These are phyloP conservation scores for Tetrapisispora arboricola DNA, from an alignment of 805 yeast genomes.

Conservation along the genomic window DNA sequence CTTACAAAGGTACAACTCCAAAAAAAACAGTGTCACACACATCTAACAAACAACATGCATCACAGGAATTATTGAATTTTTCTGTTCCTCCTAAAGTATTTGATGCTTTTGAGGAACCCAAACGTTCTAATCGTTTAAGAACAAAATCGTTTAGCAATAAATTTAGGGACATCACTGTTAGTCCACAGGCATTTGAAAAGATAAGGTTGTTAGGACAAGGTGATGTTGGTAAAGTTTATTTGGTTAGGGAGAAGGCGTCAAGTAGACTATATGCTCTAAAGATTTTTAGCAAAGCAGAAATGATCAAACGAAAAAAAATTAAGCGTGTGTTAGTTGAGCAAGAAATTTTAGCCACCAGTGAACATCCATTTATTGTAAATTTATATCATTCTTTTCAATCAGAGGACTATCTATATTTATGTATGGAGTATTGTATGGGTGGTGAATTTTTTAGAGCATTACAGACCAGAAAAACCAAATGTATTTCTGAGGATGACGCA, in stretches of 20 bases:
- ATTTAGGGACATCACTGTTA: slow-evolving; percentile 67
- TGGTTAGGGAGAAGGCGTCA: slow-evolving; percentile 73
- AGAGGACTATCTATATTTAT: slow-evolving; percentile 78
- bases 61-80: background rate
- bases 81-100: slow-evolving; percentile 1
- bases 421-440: slow-evolving; percentile 99
- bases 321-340: slow-evolving; percentile 94
- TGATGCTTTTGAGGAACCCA: slow-evolving; percentile 14
- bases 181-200: slow-evolving; percentile 80
- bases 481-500: slow-evolving; percentile 82
- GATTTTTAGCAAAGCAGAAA: slow-evolving; percentile 78
- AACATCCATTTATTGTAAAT: slow-evolving; percentile 96
- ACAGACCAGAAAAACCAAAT: slow-evolving; percentile 80
- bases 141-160: slow-evolving; percentile 53
- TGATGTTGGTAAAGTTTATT: slow-evolving; percentile 92
- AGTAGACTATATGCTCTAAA: slow-evolving; percentile 85
- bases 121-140: slow-evolving; percentile 30
- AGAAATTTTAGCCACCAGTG: slow-evolving; percentile 87
- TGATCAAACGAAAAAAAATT: slow-evolving; percentile 90
- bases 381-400: slow-evolving; percentile 94
- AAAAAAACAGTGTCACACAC: slow-evolving; percentile 12
- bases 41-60: background rate
- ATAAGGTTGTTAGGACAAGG: slow-evolving; percentile 90
- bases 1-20: slow-evolving; percentile 30
- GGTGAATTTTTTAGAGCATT: slow-evolving; percentile 96